Conservation (phyloP, 2,329 filamentous ascomycete genomes). For the Plectosphaerella plurivora region DNA sequence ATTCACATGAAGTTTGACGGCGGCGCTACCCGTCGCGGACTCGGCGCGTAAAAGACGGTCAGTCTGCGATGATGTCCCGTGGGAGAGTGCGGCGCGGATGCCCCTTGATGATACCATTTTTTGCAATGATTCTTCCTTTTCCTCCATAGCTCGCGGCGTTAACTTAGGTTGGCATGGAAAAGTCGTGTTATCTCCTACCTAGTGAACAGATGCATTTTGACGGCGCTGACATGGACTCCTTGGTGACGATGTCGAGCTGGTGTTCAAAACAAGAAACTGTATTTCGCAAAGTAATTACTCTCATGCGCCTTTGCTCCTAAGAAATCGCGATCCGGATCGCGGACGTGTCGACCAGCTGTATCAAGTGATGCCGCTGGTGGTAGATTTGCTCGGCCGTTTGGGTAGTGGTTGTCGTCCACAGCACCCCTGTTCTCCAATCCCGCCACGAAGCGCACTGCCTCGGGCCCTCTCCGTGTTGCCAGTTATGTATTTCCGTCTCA, state of each 20-base stretch:
- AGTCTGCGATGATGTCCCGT: not conserved
- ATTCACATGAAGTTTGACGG: conserved; percentile 52
- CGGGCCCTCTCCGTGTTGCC: not conserved
- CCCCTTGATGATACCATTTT: conserved; percentile 4
- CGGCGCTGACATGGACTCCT: too few relatives aligned
- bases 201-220: too few relatives aligned
- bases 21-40: conserved; percentile 43
- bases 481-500: not conserved
- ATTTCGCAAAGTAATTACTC: not conserved
- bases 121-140: conserved; percentile 1
- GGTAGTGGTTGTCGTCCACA: not conserved
- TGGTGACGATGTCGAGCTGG: too few relatives aligned
- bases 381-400: not conserved
- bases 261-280: not conserved
- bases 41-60: conserved; percentile 34
- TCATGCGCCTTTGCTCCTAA: not conserved
- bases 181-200: too few relatives aligned
- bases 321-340: not conserved
- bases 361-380: not conserved
- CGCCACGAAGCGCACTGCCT: not conserved
- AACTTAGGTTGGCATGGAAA: too few relatives aligned
- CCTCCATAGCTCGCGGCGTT: not conserved
- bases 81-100: not conserved
- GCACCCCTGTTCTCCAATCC: not conserved
- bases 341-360: not conserved